Percentiles rank a stretch among this genome's conserved stretches.
These are phyloP conservation scores for Cercospora zeina DNA, from an alignment of 2,329 filamentous ascomycete species.

Conservation along the genomic window DNA sequence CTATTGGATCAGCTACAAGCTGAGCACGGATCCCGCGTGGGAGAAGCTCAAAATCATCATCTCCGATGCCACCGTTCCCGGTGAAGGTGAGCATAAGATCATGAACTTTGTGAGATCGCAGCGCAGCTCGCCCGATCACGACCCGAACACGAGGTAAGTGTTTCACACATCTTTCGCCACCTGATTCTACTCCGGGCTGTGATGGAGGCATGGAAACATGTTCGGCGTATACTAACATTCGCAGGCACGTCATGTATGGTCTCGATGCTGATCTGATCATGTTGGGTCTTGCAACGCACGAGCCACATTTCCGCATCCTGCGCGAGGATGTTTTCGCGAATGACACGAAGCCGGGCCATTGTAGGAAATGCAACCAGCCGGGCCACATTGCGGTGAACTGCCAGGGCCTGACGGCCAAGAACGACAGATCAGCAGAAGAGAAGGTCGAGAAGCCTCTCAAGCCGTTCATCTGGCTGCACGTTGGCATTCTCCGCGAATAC, in stretches of 20 bases:
- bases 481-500: slow-evolving; percentile 88
- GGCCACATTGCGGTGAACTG: slow-evolving; percentile 89
- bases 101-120: slow-evolving; percentile 98
- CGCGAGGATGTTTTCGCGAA: slow-evolving; percentile 96
- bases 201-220: neutral
- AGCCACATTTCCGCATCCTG: slow-evolving; percentile 92
- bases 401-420: slow-evolving; percentile 73
- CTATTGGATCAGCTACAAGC: slow-evolving; percentile 97
- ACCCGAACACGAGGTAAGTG: slow-evolving; percentile 72
- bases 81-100: slow-evolving; percentile 98
- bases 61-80: slow-evolving; percentile 94
- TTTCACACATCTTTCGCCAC: slow-evolving; percentile 17
- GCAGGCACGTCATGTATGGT: slow-evolving; percentile 94
- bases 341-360: slow-evolving; percentile 77
- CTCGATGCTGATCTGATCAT: slow-evolving; percentile 98
- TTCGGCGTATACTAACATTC: slow-evolving; percentile 27
- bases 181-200: neutral
- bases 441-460: slow-evolving; percentile 82
- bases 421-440: slow-evolving; percentile 59
- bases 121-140: slow-evolving; percentile 82
- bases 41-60: slow-evolving; percentile 96
- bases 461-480: slow-evolving; percentile 98
- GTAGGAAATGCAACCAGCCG: slow-evolving; percentile 85
- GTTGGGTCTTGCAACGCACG: slow-evolving; percentile 94
- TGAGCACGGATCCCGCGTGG: slow-evolving; percentile 96